Base-by-base conservation (phyloP, 352 stramenopile species). In the Phytopythium montanum region DNA sequence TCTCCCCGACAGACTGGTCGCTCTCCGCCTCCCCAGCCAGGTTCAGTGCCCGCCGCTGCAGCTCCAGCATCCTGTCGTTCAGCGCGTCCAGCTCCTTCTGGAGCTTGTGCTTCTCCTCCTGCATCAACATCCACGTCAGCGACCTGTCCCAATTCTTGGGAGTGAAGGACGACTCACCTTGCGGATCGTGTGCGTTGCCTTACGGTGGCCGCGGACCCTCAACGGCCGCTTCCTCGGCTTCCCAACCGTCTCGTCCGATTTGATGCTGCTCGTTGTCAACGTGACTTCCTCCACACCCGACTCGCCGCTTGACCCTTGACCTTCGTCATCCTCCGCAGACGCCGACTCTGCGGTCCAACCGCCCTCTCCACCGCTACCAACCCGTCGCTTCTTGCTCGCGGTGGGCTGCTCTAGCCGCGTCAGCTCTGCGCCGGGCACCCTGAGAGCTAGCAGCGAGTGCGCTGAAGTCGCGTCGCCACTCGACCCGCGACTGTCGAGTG, bases 61-160 rank as follows among this genome's bases (percentile, higher is more conserved):
- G 44, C 42, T 76, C 46, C 3, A 38, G 23, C 60, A 71, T 71
- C 51, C 62, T 54, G 6, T 52, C 23, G 41, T 71, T 54, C 29
- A 75, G 38, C 45, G 56, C 46, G 6, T 48, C 58, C 31, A 75
- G 45, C 46, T 75, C 64, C 9, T 45, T 57, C 19, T 64, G 59
- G 33, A 73, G 66, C 21, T 39, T 45, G 13, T 71, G 60, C 16
- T 69, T 76, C 52, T 73, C 65, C 54, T 76, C 68, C 65, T 72
- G 26, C 29, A 39, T 8, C 21, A 34, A 25, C 53, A 61, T 60
- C 5, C 31, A 10, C 3, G 31, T 36, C 31, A 36, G 31, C 5
- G 31, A n/a, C 31, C 12, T 36, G 31, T 36, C 31, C 2, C 1
- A 36, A 0, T 36, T 10, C 8, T 2, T 6, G 1, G 2, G 31